Percentiles rank a stretch among this genome's conserved stretches.
phyloP scores from a whole-genome alignment of 139 green algal genomes.

The Spirogloea muscicola region DNA sequence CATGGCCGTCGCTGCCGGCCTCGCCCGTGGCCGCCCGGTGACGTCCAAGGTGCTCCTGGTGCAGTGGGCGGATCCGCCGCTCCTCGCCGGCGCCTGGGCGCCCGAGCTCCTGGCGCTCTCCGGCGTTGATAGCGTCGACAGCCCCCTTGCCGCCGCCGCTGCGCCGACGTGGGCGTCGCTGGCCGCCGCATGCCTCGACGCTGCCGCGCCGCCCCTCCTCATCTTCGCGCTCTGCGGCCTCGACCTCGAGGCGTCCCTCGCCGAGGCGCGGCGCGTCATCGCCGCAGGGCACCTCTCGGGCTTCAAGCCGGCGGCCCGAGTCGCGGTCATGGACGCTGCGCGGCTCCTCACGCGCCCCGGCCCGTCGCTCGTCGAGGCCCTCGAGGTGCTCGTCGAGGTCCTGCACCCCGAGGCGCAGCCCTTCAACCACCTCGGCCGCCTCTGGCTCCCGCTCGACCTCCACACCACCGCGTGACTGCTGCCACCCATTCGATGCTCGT shows the following conservation, averaged over 20 bases:
- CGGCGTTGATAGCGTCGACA: no score
- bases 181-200: no score
- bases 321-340: slow-evolving; percentile 33
- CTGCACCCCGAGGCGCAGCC: slow-evolving; percentile 39
- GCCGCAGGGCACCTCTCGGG: not conserved
- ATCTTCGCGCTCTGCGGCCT: slow-evolving; percentile 65
- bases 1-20: slow-evolving; percentile 36
- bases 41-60: slow-evolving; percentile 54
- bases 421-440: slow-evolving; percentile 29
- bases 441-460: slow-evolving; percentile 18
- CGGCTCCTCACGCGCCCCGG: slow-evolving; percentile 32
- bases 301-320: not conserved
- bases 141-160: no score
- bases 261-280: not conserved
- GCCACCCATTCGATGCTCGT: no score
- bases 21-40: slow-evolving; percentile 32
- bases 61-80: slow-evolving; percentile 61
- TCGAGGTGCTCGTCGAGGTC: slow-evolving; percentile 44
- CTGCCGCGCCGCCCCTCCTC: no score
- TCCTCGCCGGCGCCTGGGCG: slow-evolving; percentile 60
- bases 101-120: slow-evolving; percentile 54
- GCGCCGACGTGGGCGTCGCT: no score
- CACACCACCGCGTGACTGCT: no score
- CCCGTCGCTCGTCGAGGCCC: slow-evolving; percentile 34
- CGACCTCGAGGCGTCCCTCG: slow-evolving; percentile 24